These are phyloP conservation scores for Coniochaeta hoffmannii DNA, from an alignment of 2,329 filamentous ascomycete genomes.

Conservation along the genomic window DNA sequence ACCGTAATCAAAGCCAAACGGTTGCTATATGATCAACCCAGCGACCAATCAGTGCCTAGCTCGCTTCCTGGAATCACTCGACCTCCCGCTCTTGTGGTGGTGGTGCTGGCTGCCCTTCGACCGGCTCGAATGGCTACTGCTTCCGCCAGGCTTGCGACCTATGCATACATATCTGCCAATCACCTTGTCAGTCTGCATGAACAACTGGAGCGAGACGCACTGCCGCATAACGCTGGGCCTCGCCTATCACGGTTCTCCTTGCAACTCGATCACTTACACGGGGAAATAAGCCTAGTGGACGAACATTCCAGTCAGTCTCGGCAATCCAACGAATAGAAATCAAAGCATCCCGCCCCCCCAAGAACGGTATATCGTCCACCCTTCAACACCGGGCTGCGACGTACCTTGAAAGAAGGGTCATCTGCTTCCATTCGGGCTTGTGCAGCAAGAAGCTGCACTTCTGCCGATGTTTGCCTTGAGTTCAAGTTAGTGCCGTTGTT, in stretches of 20 bases:
- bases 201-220: background rate
- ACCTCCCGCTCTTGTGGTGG: constrained; percentile 8
- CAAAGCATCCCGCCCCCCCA: background rate
- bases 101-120: constrained; percentile 11
- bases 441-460: constrained; percentile 49
- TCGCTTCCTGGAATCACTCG: constrained; percentile 12
- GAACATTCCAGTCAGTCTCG: background rate
- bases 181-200: constrained; percentile 8
- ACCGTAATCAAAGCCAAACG: background rate
- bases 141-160: constrained; percentile 44
- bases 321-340: background rate
- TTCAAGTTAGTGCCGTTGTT: constrained; percentile 4
- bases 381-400: constrained; percentile 8
- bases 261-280: constrained; percentile 36
- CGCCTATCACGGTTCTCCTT: background rate
- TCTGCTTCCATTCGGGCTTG: constrained; percentile 47
- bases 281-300: constrained; percentile 50
- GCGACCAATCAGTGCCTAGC: constrained; percentile 11
- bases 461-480: constrained; percentile 46
- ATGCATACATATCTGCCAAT: constrained; percentile 51
- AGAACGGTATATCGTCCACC: too few species aligned
- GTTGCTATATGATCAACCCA: background rate
- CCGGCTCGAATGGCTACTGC: too few species aligned
- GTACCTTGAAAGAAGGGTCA: constrained; percentile 49
- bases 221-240: background rate